These are phyloP conservation scores for Pestalotiopsis sp. DNA, from an alignment of 2,329 filamentous ascomycete genomes.

Conservation along the genomic window DNA sequence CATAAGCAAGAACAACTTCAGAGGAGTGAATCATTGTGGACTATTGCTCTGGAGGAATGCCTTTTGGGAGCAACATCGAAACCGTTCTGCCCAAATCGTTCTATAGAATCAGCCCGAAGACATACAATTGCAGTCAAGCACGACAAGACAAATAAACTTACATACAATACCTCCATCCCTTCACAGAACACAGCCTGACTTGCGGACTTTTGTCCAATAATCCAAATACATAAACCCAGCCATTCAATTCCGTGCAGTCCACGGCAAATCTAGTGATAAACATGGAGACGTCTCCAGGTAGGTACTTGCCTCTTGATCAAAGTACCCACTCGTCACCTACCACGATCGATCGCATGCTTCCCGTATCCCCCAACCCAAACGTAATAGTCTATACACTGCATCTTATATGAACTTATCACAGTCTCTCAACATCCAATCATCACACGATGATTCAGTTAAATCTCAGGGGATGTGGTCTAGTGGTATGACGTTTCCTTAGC, in stretches of 20 bases:
- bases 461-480: slow-evolving; percentile 11
- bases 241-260: background rate
- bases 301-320: background rate
- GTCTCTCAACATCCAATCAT: background rate
- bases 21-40: no score
- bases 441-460: background rate
- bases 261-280: background rate
- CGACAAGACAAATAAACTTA: no score
- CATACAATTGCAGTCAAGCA: no score
- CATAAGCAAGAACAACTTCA: no score
- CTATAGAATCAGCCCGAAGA: no score
- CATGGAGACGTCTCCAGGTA: background rate
- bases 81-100: no score
- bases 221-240: no score
- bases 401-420: background rate
- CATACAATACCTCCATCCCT: no score
- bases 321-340: slow-evolving; percentile 4
- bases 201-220: no score
- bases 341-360: background rate
- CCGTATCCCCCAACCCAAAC: background rate
- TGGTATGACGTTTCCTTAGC: slow-evolving; percentile 18
- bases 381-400: background rate
- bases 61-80: no score
- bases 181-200: no score
- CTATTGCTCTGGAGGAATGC: no score